These are phyloP conservation scores for Gossypium thurberi DNA, from an alignment of 345 rosid genomes.

Conservation along the genomic window DNA sequence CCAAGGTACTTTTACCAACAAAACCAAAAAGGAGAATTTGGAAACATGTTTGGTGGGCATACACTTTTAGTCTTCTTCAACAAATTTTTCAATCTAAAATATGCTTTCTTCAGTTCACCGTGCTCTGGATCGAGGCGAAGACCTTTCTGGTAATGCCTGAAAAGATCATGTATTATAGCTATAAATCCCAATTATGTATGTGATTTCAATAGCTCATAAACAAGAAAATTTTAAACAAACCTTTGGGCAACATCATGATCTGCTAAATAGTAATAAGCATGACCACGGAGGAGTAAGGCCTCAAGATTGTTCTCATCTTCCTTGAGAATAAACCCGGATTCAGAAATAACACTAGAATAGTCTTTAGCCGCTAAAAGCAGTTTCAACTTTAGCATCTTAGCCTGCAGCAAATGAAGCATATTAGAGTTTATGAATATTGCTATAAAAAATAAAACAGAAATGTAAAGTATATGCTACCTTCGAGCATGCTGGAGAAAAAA, in stretches of 20 bases:
- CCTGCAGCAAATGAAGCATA: conserved; percentile 38
- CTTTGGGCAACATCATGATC: conserved; percentile 96
- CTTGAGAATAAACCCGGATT: conserved; percentile 74
- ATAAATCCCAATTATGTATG: background rate
- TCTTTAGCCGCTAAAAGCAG: conserved; percentile 64
- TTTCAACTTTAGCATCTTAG: conserved; percentile 73
- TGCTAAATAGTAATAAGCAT: conserved; percentile 95
- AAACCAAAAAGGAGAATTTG: background rate
- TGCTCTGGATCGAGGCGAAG: conserved; percentile 99
- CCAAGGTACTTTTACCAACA: too few species aligned
- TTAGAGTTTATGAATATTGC: conserved; percentile 1
- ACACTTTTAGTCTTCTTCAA: conserved; percentile 95
- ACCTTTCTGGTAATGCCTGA: conserved; percentile 93
- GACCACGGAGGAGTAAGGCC: conserved; percentile 90
- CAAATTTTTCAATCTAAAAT: conserved; percentile 86
- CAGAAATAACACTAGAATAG: conserved; percentile 76
- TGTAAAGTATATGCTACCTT: conserved; percentile 38
- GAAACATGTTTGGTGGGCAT: conserved; percentile 22
- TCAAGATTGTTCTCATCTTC: conserved; percentile 85
- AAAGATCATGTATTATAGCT: conserved; percentile 17
- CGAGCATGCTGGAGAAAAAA: conserved; percentile 87
- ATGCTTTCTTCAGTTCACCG: conserved; percentile 84
- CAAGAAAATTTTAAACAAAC: conserved; percentile 28
- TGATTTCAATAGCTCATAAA: background rate
- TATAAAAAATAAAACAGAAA: background rate